phyloP scores from a whole-genome alignment of 352 stramenopile species.

The Phytophthora colocasiae region DNA sequence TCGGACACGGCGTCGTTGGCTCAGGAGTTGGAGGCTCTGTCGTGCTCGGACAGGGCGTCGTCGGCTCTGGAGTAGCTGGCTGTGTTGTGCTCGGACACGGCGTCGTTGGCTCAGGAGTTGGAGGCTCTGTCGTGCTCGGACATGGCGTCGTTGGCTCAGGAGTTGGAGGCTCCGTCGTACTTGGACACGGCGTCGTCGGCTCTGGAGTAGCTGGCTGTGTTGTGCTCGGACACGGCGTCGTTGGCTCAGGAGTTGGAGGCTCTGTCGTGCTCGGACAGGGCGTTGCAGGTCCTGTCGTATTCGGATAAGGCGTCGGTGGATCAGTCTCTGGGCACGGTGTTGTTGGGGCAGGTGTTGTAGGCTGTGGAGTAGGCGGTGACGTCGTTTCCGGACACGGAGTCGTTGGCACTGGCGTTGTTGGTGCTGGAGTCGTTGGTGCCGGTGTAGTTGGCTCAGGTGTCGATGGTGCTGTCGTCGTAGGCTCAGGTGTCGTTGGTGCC shows the following conservation, averaged over 20 bases:
- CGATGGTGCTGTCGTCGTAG: background rate
- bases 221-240: background rate
- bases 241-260: background rate
- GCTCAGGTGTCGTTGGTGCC: background rate
- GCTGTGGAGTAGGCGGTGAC: background rate
- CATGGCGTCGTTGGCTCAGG: constrained; percentile 1
- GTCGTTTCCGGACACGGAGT: background rate
- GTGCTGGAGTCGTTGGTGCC: background rate
- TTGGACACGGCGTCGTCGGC: constrained; percentile 5
- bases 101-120: background rate
- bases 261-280: background rate
- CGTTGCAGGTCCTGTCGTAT: background rate
- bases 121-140: background rate
- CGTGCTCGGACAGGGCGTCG: background rate
- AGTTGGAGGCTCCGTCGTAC: background rate
- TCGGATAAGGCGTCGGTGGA: background rate
- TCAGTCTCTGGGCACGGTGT: background rate
- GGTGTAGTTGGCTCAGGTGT: constrained; percentile 3
- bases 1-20: constrained; percentile 4
- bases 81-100: background rate
- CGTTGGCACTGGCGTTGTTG: constrained; percentile 3
- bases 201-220: constrained; percentile 6
- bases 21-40: background rate
- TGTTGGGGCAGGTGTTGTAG: constrained; percentile 5
- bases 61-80: background rate